phyloP scores from a whole-genome alignment of 305 asterid species.

The Striga hermonthica region DNA sequence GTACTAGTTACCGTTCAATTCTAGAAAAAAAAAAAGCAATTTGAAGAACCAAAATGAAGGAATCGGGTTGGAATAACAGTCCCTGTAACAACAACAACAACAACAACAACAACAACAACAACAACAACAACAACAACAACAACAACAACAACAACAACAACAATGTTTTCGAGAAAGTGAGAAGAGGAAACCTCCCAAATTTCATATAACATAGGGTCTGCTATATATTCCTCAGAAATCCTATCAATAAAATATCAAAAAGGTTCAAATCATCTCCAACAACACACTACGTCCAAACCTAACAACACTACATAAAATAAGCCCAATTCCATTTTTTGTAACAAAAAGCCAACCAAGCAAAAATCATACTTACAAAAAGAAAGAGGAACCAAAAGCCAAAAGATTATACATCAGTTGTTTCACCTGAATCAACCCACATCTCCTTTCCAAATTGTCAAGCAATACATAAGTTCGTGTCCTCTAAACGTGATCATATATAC shows the following conservation, averaged over 20 bases:
- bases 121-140: too few relatives aligned
- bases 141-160: too few relatives aligned
- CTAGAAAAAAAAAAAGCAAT: too few relatives aligned
- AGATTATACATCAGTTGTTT: not conserved
- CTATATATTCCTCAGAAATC: too few relatives aligned
- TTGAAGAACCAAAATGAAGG: too few relatives aligned
- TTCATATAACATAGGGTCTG: too few relatives aligned
- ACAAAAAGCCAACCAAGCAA: not conserved
- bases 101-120: too few relatives aligned
- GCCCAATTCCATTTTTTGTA: not conserved
- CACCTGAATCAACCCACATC: not conserved
- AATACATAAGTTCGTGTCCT: not conserved
- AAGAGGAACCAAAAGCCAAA: not conserved
- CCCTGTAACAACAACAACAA: too few relatives aligned
- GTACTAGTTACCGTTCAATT: too few relatives aligned
- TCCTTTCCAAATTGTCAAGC: not conserved
- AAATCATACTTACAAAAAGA: not conserved
- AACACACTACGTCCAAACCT: not conserved
- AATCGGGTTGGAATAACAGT: too few relatives aligned
- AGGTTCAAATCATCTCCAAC: not conserved
- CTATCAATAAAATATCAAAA: not conserved
- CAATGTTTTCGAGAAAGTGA: too few relatives aligned
- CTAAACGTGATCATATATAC: not conserved
- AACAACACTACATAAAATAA: not conserved
- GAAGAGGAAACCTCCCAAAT: too few relatives aligned